A percentile compares a stretch with the other conserved stretches of the same genome.
phyloP scores from a whole-genome alignment of 352 stramenopile species.

The Phytophthora tentaculata region DNA sequence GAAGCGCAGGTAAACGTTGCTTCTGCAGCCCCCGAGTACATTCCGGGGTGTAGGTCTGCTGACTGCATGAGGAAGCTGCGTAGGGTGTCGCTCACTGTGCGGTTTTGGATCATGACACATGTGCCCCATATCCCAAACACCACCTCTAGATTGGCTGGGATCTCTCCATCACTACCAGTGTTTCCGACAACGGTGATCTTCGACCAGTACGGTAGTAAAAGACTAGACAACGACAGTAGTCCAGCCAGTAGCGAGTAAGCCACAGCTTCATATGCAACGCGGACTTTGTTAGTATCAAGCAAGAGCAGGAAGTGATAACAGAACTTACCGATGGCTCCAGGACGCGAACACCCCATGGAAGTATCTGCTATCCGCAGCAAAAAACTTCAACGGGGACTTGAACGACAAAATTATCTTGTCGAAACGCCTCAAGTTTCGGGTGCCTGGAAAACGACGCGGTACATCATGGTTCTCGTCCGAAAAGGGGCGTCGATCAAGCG shows the following conservation, averaged over 20 bases:
- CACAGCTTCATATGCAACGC: conserved; percentile 52
- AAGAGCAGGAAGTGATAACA: not conserved
- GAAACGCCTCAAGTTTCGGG: conserved; percentile 22
- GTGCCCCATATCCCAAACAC: conserved; percentile 62
- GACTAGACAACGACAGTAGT: conserved; percentile 39
- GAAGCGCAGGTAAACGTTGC: conserved; percentile 53
- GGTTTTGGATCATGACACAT: conserved; percentile 54
- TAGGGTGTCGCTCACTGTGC: conserved; percentile 20
- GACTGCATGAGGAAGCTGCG: conserved; percentile 28
- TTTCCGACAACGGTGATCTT: conserved; percentile 32
- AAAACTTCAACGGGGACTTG: no score
- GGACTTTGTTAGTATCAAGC: not conserved
- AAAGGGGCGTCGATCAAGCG: conserved; percentile 27
- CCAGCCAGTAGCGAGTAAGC: conserved; percentile 39
- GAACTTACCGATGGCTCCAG: conserved; percentile 47
- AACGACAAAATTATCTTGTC: conserved; percentile 21
- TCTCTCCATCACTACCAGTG: conserved; percentile 4
- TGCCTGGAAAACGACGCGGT: conserved; percentile 10
- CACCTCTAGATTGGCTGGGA: conserved; percentile 46
- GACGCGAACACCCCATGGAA: conserved; percentile 58
- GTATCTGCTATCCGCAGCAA: not conserved
- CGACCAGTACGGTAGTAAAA: conserved; percentile 69
- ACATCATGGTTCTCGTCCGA: conserved; percentile 25
- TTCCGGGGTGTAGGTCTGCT: conserved; percentile 5
- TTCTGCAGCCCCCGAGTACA: conserved; percentile 11